Conservation (phyloP, 2,329 filamentous ascomycete species). For the Colletotrichum echinochloae region DNA sequence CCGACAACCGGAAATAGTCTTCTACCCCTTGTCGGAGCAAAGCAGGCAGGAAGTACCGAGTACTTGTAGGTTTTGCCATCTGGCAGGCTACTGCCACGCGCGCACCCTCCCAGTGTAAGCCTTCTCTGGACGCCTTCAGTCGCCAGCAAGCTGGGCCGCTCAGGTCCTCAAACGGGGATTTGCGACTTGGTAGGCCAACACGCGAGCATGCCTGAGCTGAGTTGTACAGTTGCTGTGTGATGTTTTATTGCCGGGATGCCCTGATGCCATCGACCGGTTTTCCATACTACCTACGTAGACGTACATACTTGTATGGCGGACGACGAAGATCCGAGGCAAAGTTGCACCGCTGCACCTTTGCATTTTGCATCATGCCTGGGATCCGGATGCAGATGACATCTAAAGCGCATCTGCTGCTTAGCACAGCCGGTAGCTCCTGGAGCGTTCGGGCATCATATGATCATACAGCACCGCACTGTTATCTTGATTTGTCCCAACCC, state of each 20-base stretch:
- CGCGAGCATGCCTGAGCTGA: slow-evolving; percentile 31
- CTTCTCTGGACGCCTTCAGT: not conserved
- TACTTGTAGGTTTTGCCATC: slow-evolving; percentile 25
- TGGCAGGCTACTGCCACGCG: slow-evolving; percentile 14
- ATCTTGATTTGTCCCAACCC: slow-evolving; percentile 12
- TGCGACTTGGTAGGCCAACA: slow-evolving; percentile 39
- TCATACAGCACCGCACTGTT: slow-evolving; percentile 16
- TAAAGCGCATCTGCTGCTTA: slow-evolving; percentile 1
- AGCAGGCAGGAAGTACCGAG: slow-evolving; percentile 14
- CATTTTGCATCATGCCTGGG: slow-evolving; percentile 16
- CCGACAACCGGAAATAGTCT: slow-evolving; percentile 44
- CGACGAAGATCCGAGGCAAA: slow-evolving; percentile 10
- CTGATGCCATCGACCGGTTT: not conserved
- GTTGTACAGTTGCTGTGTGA: not conserved
- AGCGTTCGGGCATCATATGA: slow-evolving; percentile 2
- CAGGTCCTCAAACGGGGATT: slow-evolving; percentile 32
- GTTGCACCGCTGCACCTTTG: slow-evolving; percentile 15
- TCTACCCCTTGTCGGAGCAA: slow-evolving; percentile 24
- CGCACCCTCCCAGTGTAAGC: slow-evolving; percentile 27
- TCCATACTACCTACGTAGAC: not conserved
- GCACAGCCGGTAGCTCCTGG: not conserved
- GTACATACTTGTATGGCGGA: slow-evolving; percentile 10
- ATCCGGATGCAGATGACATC: slow-evolving; percentile 1
- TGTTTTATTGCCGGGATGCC: not conserved
- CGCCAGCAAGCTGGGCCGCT: slow-evolving; percentile 14